Evolutionary conservation across 129 eudicot species (phyloP), one percentile per base, ranked within the genome.

Genomic region (carrot (Daucus carota)): DNA sequence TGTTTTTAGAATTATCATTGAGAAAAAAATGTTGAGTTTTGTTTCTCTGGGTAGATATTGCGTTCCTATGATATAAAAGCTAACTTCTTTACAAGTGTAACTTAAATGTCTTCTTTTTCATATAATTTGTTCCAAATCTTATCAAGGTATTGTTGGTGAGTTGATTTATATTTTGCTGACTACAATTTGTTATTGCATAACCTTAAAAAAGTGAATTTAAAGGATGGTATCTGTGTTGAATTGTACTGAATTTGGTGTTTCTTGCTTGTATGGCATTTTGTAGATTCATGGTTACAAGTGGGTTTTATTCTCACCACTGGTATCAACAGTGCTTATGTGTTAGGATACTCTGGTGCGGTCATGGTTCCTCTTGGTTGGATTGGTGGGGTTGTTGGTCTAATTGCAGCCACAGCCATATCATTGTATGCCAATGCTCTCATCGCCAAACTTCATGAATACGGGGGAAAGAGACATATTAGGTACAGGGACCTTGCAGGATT

Each of bases 271-370:
- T 73, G 76, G 67, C 6, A 44, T 54, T 69, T 72, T 87, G 86
- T 75, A 95, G 99, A 95, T 84, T 95, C 99, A 29, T 95, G 99
- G 97, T 86, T 89, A 71, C 99, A 95, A 85, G 99, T 79, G 79
- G 99, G 92, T 8, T 89, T 91, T 82, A 88, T 95, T 75, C 96
- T 95, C 46, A 92, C 97, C 24, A 92, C 99, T 5, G 97, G 97
- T 66, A 87, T 95, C 76, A 95, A 95, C 89, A 91, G 99, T 75
- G 97, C 87, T 8, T 95, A 89, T 40, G 96, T 92, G 80, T 84
- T 95, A 81, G 97, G 97, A 18, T 95, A 95, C 76, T 88, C 97
- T 69, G 96, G 85, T 59, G 85, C 92, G 0, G 86, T 90, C 78
- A 89, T 95, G 97, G 89, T 90, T 78, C 99, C 97, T 46, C 90